Evolutionary conservation across 2,329 filamentous ascomycete genomes (phyloP), one percentile per base, ranked within the genome.

Genomic region (Onygenales sp.): DNA sequence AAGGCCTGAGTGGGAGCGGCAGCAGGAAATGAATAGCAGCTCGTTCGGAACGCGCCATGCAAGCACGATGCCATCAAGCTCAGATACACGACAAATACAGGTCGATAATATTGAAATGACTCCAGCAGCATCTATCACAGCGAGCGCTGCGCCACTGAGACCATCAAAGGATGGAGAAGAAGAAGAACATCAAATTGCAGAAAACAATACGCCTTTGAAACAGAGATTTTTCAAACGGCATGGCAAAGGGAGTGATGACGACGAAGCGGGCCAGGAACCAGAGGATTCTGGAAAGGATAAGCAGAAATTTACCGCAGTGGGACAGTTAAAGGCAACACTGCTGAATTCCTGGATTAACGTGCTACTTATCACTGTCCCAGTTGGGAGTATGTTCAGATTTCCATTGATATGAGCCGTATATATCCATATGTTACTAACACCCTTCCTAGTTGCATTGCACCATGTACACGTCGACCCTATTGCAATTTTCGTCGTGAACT

Each of bases 331-430:
- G 60, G 82, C 86, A 14, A 90, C 88, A 0, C 61, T 95, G 3
- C 80, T 95, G 59, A 85, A 82, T 62, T 93, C 88, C 0, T 95
- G 87, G 82, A 86, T 95, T 72, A 96, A 96, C 64, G 64, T 95
- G 27, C 73, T 96, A 31, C 74, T 95, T 21, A 51, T 95, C 13
- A 83, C 85, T 21, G 89, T 87, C 0, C 91, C 91, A 0, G 80
- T 83, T 36, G 91, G 91, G 54, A 88, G 67, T 71, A 62, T 53
- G 64, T 40, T 7, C 6, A n/a, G 39, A 36, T 8, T 44, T 37
- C 31, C 6, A 3, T 17, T n/a, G 8, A 5, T 11, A 17, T 43
- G 14, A 32, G 21, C 14, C 11, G 3, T 37, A 14, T 9, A 42
- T 44, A n/a, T 7, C 36, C 9, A 34, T 11, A 21, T 32, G 9